phyloP scores from a whole-genome alignment of 2,329 filamentous ascomycete species.

The Gaeumannomyces sp. region DNA sequence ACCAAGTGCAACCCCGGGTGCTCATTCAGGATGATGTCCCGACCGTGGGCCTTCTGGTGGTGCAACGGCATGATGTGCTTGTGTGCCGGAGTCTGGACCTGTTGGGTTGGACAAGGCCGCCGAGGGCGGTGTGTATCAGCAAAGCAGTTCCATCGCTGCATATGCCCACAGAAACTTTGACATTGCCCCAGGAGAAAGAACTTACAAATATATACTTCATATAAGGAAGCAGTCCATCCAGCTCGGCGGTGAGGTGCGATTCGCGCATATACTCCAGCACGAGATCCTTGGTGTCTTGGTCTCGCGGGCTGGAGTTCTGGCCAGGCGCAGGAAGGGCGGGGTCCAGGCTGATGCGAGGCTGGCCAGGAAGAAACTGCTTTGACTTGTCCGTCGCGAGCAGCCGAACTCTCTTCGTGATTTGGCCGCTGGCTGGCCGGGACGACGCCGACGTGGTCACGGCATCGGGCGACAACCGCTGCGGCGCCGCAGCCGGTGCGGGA shows the following conservation, averaged over 20 bases:
- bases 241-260: conserved; percentile 16
- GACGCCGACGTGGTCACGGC: not conserved
- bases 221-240: conserved; percentile 19
- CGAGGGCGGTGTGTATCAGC: not conserved
- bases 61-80: conserved; percentile 29
- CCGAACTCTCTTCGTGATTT: not conserved
- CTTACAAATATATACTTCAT: conserved; percentile 24
- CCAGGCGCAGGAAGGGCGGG: not conserved
- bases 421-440: too few species aligned
- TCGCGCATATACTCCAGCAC: conserved; percentile 17
- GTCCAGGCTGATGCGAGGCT: conserved; percentile 20
- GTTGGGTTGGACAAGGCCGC: not conserved
- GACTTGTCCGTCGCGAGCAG: conserved; percentile 2
- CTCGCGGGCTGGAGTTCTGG: not conserved
- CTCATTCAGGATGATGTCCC: conserved; percentile 33
- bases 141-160: not conserved
- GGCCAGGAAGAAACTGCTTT: conserved; percentile 19
- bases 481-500: not conserved
- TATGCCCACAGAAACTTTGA: not conserved
- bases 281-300: conserved; percentile 10
- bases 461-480: not conserved
- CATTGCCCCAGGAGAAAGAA: not conserved
- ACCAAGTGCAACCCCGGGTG: conserved; percentile 34
- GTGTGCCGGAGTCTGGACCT: conserved; percentile 16
- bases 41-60: conserved; percentile 30